These are phyloP conservation scores for Solanum chilense DNA, from an alignment of 257 asterid species.

Conservation along the genomic window DNA sequence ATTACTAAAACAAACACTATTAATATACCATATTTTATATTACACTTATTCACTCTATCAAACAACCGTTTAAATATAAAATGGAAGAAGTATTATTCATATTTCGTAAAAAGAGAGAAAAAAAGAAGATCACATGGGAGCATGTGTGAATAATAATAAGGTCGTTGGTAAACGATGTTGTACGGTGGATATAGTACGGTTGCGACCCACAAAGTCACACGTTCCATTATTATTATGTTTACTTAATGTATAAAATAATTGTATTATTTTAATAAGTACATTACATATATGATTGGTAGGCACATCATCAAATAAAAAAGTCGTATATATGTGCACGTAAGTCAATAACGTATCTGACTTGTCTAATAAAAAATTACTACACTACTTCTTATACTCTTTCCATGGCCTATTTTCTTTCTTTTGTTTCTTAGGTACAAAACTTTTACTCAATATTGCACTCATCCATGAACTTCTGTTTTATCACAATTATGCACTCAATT, in stretches of 20 bases:
- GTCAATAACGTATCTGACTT: constrained; percentile 39
- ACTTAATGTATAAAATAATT: not conserved
- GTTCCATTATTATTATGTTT: not conserved
- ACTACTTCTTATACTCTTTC: not conserved
- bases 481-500: not conserved
- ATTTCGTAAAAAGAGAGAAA: too few relatives aligned
- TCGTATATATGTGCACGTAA: constrained; percentile 11
- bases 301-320: not conserved
- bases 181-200: constrained; percentile 17
- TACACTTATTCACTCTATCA: too few relatives aligned
- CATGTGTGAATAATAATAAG: not conserved
- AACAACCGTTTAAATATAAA: too few relatives aligned
- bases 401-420: not conserved
- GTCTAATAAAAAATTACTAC: not conserved
- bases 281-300: not conserved
- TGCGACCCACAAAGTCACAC: constrained; percentile 8
- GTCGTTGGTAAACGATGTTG: not conserved
- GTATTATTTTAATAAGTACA: not conserved
- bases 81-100: too few relatives aligned
- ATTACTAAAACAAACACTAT: too few relatives aligned
- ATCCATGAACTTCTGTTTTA: not conserved
- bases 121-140: not conserved
- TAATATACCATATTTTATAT: too few relatives aligned
- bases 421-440: not conserved
- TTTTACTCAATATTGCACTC: not conserved